phyloP scores from a whole-genome alignment of 495 filamentous ascomycete genomes.

The Neurospora sp. region DNA sequence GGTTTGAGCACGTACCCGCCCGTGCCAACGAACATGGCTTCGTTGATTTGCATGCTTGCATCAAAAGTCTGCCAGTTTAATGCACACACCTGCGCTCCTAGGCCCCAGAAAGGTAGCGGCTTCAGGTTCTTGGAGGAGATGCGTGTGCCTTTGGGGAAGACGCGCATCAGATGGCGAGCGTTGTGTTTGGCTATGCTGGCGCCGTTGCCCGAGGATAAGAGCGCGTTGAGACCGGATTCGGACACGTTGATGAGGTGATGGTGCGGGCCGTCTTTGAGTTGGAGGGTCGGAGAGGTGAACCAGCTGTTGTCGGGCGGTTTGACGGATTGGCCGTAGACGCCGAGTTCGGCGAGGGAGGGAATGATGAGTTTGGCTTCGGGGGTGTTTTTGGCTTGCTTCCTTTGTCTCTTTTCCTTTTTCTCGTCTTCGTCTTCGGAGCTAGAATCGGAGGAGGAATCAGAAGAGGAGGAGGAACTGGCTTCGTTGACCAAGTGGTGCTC shows the following conservation, averaged over 20 bases:
- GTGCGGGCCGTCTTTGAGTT: constrained; percentile 35
- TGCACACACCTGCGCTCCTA: constrained; percentile 46
- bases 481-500: constrained; percentile 45
- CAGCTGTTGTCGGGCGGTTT: constrained; percentile 45
- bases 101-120: constrained; percentile 41
- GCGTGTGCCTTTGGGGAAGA: constrained; percentile 46
- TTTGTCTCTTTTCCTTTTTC: constrained; percentile 16
- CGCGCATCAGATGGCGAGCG: constrained; percentile 42
- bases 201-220: constrained; percentile 21
- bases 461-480: constrained; percentile 16
- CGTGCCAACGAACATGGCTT: constrained; percentile 43
- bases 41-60: constrained; percentile 44
- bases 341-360: constrained; percentile 38
- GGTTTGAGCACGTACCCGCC: constrained; percentile 48
- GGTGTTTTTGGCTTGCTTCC: constrained; percentile 19
- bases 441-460: constrained; percentile 7
- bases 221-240: constrained; percentile 34
- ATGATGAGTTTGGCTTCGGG: constrained; percentile 29
- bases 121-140: constrained; percentile 45
- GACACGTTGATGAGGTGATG: constrained; percentile 51
- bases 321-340: constrained; percentile 47
- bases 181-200: constrained; percentile 40
- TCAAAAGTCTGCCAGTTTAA: constrained; percentile 51
- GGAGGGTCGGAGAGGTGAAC: constrained; percentile 21
- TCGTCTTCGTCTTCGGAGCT: constrained; percentile 24